Evolutionary conservation across 192 early-diverging fungal genomes (phyloP).

Genomic region (Backusella liffmaniae): DNA sequence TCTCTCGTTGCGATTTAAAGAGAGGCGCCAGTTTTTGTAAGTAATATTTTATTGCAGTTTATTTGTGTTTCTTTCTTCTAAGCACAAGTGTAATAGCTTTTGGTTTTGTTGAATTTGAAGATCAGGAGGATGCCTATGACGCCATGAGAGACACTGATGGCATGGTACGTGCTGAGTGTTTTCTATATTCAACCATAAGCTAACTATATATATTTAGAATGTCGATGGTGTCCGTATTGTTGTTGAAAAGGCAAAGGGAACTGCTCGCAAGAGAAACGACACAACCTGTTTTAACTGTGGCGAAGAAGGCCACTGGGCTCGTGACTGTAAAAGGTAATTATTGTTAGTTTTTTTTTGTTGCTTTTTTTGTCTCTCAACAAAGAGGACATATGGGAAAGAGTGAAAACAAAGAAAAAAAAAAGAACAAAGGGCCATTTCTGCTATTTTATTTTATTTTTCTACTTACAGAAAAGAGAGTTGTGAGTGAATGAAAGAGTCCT

Average conservation of each 20-base stretch:
- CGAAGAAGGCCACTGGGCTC: constrained; percentile 20
- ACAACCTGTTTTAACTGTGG: constrained; percentile 29
- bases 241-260: constrained; percentile 28
- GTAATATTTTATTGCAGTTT: not conserved
- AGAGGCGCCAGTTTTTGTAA: constrained; percentile 22
- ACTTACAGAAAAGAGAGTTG: not conserved
- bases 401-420: not conserved
- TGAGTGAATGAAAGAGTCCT: not conserved
- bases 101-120: constrained; percentile 53
- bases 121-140: constrained; percentile 46
- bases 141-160: constrained; percentile 30
- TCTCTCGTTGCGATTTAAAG: constrained; percentile 34
- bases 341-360: not conserved
- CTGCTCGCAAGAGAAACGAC: constrained; percentile 17
- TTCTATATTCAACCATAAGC: not conserved
- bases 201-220: not conserved
- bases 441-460: constrained; percentile 6
- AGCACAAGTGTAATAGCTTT: constrained; percentile 32
- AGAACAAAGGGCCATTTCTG: not conserved
- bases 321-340: constrained; percentile 20
- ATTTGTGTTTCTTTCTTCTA: not conserved
- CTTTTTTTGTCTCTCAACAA: not conserved
- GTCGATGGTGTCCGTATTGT: constrained; percentile 23
- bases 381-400: not conserved
- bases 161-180: constrained; percentile 15